A percentile compares a stretch with the other conserved stretches of the same genome.
phyloP scores from a whole-genome alignment of 371 early-diverging fungal genomes.

The Mortierella polycephala region DNA sequence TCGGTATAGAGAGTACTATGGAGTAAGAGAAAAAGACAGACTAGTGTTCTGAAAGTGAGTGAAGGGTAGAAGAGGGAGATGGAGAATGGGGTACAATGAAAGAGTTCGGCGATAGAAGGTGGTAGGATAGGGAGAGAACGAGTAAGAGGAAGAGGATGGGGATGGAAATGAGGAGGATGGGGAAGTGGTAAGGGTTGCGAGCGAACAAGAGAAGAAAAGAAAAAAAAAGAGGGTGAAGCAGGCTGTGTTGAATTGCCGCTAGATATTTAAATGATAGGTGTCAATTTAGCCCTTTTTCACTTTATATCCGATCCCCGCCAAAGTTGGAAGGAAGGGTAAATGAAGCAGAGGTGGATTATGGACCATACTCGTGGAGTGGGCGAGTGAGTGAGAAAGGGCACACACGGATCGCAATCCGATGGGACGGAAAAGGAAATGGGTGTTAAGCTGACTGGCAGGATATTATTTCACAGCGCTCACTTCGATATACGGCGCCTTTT shows the following conservation, averaged over 20 bases:
- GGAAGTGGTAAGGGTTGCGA: not conserved
- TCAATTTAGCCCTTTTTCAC: not conserved
- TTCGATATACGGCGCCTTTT: not conserved
- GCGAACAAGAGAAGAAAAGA: not conserved
- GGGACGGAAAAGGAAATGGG: not conserved
- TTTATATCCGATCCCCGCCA: not conserved
- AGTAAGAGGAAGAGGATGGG: not conserved
- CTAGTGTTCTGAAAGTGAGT: not conserved
- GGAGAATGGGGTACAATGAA: not conserved
- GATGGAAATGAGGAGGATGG: not conserved
- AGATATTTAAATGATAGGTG: too few species aligned
- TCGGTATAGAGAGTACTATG: not conserved
- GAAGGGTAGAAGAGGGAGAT: not conserved
- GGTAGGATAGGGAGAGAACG: not conserved
- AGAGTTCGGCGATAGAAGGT: not conserved
- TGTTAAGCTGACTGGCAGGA: too few species aligned
- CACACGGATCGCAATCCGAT: not conserved
- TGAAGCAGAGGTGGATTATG: not conserved
- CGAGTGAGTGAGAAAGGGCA: too few species aligned
- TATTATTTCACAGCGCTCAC: too few species aligned
- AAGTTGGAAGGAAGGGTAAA: not conserved
- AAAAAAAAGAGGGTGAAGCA: conserved; percentile 1
- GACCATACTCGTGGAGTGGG: too few species aligned
- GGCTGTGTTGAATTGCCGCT: not conserved
- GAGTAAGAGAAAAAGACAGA: not conserved